phyloP scores from a whole-genome alignment of 208 protist genomes.

The Endotrypanum monterogeii region DNA sequence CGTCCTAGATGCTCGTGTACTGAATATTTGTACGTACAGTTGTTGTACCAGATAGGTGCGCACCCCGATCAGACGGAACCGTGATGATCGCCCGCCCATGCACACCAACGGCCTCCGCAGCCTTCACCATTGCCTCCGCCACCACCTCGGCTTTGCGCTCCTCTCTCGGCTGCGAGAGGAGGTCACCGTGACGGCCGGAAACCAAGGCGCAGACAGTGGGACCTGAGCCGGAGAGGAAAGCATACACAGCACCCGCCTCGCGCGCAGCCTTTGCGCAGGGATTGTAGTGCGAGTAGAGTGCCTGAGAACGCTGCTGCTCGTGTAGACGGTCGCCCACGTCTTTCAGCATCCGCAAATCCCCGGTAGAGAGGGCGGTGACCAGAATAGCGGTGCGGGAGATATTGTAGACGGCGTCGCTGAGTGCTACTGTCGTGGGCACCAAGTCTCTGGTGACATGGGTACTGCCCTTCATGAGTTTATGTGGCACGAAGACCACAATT shows the following conservation, averaged over 20 bases:
- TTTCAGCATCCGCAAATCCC: conserved; percentile 66
- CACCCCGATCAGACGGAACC: conserved; percentile 71
- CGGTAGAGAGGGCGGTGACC: conserved; percentile 77
- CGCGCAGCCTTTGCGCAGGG: conserved; percentile 63
- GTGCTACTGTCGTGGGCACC: conserved; percentile 60
- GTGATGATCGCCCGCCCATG: conserved; percentile 78
- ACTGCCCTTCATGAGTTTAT: conserved; percentile 87
- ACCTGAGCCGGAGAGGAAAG: conserved; percentile 81
- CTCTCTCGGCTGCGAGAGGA: conserved; percentile 45
- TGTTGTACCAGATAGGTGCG: conserved; percentile 61
- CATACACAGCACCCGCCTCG: conserved; percentile 68
- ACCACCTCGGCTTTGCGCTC: conserved; percentile 69
- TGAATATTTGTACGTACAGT: conserved; percentile 44
- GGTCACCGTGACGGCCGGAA: conserved; percentile 55
- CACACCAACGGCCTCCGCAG: conserved; percentile 56
- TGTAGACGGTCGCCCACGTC: conserved; percentile 83
- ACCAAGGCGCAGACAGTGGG: conserved; percentile 84
- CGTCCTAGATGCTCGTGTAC: conserved; percentile 27
- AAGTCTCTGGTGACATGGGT: conserved; percentile 86
- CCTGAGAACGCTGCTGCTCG: conserved; percentile 73
- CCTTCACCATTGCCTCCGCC: conserved; percentile 78
- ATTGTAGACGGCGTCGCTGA: conserved; percentile 91
- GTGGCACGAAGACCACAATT: conserved; percentile 89
- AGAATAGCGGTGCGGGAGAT: conserved; percentile 88
- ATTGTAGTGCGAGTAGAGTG: conserved; percentile 82